phyloP scores from a whole-genome alignment of 2,329 filamentous ascomycete genomes.

The Macrophomina pseudophaseolina region DNA sequence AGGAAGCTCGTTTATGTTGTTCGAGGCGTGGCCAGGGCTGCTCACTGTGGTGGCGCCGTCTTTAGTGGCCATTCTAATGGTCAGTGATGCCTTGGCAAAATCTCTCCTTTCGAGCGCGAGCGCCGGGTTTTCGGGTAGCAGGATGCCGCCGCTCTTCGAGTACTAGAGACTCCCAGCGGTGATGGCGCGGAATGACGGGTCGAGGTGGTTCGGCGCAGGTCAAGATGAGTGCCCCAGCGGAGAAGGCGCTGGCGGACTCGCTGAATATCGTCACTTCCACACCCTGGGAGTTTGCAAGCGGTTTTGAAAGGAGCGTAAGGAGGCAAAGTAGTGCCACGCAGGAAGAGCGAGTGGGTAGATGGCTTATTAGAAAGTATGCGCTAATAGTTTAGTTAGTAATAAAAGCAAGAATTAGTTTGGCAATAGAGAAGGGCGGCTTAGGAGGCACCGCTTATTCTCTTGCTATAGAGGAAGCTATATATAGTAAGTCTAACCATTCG shows the following conservation, averaged over 20 bases:
- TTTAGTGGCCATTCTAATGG: conserved; percentile 68
- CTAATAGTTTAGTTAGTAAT: too few species aligned
- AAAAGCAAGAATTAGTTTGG: too few species aligned
- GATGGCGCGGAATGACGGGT: conserved; percentile 45
- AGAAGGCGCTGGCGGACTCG: conserved; percentile 43
- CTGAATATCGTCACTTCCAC: conserved; percentile 32
- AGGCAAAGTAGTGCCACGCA: too few species aligned
- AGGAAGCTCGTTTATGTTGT: neutral
- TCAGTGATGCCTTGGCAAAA: conserved; percentile 66
- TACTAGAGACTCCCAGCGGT: conserved; percentile 32
- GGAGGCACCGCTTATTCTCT: too few species aligned
- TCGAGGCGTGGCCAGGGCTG: too few species aligned
- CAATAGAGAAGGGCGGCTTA: too few species aligned
- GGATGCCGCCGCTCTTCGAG: neutral
- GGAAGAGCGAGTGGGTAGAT: too few species aligned
- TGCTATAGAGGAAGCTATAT: too few species aligned
- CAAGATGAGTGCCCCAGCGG: conserved; percentile 43
- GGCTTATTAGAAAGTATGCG: too few species aligned
- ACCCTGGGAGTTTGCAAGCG: too few species aligned
- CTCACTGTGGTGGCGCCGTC: conserved; percentile 56
- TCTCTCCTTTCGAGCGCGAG: conserved; percentile 49
- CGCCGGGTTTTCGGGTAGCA: conserved; percentile 23
- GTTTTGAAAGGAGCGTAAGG: too few species aligned
- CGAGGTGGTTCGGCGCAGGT: conserved; percentile 48
- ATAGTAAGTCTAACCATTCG: too few species aligned